These are phyloP conservation scores for Entelexis sorbosivorans DNA, from an alignment of 1,139 yeast species.

Conservation along the genomic window DNA sequence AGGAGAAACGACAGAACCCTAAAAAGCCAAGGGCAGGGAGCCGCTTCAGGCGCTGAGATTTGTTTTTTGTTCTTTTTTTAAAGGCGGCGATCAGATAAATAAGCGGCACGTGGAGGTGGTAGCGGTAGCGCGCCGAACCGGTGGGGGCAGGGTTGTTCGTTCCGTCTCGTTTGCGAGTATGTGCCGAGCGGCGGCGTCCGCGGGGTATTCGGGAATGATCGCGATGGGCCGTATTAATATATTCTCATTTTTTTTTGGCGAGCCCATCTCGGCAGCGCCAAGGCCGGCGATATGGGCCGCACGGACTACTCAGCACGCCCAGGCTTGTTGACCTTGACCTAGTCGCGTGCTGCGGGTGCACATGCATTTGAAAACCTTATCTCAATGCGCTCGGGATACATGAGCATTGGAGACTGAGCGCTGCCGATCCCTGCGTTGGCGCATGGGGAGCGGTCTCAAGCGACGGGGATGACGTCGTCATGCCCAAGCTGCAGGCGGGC, in stretches of 20 bases:
- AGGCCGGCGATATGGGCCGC: background rate
- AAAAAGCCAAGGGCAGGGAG: background rate
- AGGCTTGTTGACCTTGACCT: background rate
- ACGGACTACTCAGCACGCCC: background rate
- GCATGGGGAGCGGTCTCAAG: background rate
- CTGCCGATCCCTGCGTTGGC: slow-evolving; percentile 3
- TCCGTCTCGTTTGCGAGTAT: too few relatives aligned
- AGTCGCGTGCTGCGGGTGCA: background rate
- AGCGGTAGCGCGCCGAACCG: background rate
- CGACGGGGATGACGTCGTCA: slow-evolving; percentile 2
- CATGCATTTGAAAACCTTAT: background rate
- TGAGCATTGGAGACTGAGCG: slow-evolving; percentile 1
- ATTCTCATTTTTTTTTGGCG: background rate
- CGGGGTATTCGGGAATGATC: too few relatives aligned
- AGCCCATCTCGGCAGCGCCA: background rate
- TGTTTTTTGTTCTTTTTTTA: background rate
- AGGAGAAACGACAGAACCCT: background rate
- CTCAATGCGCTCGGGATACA: slow-evolving; percentile 2
- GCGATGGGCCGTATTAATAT: too few relatives aligned
- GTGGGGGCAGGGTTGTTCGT: background rate
- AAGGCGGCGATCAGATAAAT: background rate
- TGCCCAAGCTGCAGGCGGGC: background rate
- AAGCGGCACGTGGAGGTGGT: background rate
- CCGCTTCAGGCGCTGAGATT: too few relatives aligned
- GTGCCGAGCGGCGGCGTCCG: background rate